phyloP scores from a whole-genome alignment of 345 rosid genomes.

The Eucalyptus coolabah region DNA sequence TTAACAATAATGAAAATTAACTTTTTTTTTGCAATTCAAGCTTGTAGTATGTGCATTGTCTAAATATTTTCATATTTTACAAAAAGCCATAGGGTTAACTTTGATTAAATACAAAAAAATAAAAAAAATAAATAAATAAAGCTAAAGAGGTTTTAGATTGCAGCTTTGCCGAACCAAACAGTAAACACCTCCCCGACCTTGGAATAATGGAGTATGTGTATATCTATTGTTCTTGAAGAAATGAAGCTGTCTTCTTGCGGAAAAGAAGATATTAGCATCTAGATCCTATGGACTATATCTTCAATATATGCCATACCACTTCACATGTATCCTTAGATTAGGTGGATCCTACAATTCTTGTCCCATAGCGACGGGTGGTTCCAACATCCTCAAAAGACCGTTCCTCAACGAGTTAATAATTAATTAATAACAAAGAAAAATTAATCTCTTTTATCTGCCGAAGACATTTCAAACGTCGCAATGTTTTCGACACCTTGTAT shows the following conservation, averaged over 20 bases:
- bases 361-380: background rate
- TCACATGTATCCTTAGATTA: background rate
- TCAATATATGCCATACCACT: background rate
- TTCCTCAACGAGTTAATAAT: background rate
- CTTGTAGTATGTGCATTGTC: background rate
- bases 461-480: background rate
- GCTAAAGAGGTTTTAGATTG: background rate
- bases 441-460: background rate
- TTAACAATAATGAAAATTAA: background rate
- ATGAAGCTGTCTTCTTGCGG: background rate
- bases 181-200: background rate
- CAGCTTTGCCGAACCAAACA: background rate
- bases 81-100: background rate
- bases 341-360: background rate
- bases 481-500: too few relatives aligned
- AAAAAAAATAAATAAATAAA: background rate
- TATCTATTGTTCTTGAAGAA: background rate
- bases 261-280: background rate
- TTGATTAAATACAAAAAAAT: background rate
- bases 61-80: background rate
- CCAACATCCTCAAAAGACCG: background rate
- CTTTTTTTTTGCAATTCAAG: background rate
- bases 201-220: background rate
- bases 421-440: background rate
- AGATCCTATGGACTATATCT: background rate